A percentile compares a stretch with the other conserved stretches of the same genome.
Evolutionary conservation across 1,139 yeast genomes (phyloP).

Genomic region (Kodamaea suecica): DNA sequence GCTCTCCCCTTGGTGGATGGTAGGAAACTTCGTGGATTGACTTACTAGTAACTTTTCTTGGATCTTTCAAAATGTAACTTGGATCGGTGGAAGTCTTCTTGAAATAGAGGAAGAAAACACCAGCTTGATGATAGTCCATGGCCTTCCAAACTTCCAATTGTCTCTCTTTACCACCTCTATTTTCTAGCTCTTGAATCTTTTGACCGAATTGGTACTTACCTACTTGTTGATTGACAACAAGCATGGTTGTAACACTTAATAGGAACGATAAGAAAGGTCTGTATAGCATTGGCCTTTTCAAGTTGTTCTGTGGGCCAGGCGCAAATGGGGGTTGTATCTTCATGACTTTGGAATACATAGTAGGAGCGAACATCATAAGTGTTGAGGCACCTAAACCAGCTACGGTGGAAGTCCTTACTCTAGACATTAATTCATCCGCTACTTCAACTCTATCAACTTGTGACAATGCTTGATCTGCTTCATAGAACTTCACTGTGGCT

Average conservation of each 20-base stretch:
- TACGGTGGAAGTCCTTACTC: slow-evolving; percentile 26
- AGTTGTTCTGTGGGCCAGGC: slow-evolving; percentile 2
- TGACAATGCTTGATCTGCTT: slow-evolving; percentile 38
- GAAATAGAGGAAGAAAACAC: slow-evolving; percentile 37
- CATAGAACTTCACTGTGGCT: slow-evolving; percentile 40
- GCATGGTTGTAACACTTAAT: slow-evolving; percentile 28
- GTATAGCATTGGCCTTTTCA: slow-evolving; percentile 20
- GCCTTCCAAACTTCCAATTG: slow-evolving; percentile 35
- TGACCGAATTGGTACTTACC: slow-evolving; percentile 25
- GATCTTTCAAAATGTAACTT: slow-evolving; percentile 35
- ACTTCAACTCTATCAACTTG: slow-evolving; percentile 30
- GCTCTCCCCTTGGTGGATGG: slow-evolving; percentile 17
- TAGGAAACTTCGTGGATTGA: slow-evolving; percentile 25
- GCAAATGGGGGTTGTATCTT: slow-evolving; percentile 7
- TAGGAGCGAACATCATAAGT: slow-evolving; percentile 13
- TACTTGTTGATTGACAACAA: slow-evolving; percentile 25
- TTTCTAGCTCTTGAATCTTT: slow-evolving; percentile 17
- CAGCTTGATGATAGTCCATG: slow-evolving; percentile 37
- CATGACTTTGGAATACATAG: slow-evolving; percentile 10
- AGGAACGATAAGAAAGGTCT: slow-evolving; percentile 35
- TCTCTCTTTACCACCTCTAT: slow-evolving; percentile 12
- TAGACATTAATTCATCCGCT: slow-evolving; percentile 28
- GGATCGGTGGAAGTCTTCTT: slow-evolving; percentile 34
- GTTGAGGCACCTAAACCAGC: slow-evolving; percentile 21
- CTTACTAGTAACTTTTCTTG: slow-evolving; percentile 25